Evolutionary conservation across 305 asterid genomes (phyloP).

Genomic region (Ilex paraguariensis): DNA sequence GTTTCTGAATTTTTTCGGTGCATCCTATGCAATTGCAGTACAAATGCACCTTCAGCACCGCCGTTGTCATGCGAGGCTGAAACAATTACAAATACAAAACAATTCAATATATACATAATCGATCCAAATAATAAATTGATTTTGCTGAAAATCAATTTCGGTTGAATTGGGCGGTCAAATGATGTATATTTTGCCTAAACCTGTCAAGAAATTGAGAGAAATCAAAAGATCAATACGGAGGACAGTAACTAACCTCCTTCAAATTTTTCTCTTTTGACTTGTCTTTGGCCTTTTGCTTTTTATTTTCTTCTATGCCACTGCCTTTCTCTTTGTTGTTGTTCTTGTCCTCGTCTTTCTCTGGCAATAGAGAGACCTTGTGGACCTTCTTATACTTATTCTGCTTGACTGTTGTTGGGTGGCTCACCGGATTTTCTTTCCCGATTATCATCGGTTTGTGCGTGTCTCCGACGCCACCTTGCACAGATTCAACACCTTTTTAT

Average conservation of each 20-base stretch:
- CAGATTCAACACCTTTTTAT: slow-evolving; percentile 52
- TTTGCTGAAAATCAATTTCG: too few species aligned
- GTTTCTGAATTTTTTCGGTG: slow-evolving; percentile 46
- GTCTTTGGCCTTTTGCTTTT: slow-evolving; percentile 21
- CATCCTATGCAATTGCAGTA: slow-evolving; percentile 72
- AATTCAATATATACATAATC: too few species aligned
- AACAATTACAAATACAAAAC: too few species aligned
- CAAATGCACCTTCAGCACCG: slow-evolving; percentile 50
- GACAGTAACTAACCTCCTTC: slow-evolving; percentile 18
- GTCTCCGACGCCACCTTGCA: slow-evolving; percentile 31
- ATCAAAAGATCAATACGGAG: too few species aligned
- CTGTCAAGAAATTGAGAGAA: too few species aligned
- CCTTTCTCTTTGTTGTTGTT: too few species aligned
- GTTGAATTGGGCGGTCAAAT: too few species aligned
- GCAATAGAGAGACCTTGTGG: not conserved
- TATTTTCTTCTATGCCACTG: not conserved
- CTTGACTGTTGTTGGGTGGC: slow-evolving; percentile 58
- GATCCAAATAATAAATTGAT: too few species aligned
- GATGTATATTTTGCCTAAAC: too few species aligned
- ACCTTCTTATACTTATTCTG: slow-evolving; percentile 55
- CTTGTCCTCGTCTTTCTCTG: too few species aligned
- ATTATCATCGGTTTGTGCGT: slow-evolving; percentile 51
- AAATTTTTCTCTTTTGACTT: slow-evolving; percentile 1
- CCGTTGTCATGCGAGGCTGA: slow-evolving; percentile 61
- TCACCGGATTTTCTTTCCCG: slow-evolving; percentile 73